Evolutionary conservation across 257 asterid genomes (phyloP).

Genomic region (Ehretia macrophylla): DNA sequence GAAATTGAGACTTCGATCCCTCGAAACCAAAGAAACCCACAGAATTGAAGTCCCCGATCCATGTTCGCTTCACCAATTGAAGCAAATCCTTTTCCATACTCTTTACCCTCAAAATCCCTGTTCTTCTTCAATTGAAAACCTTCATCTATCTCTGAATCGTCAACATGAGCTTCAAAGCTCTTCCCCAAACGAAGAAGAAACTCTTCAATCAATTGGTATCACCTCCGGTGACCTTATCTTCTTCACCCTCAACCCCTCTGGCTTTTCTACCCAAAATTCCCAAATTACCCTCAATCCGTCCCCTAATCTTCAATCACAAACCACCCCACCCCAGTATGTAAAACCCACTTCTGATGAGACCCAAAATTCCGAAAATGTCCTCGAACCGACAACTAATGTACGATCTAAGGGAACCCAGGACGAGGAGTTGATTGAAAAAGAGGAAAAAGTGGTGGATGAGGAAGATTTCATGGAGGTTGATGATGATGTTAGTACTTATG

Average conservation of each 20-base stretch:
- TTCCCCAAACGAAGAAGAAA: slow-evolving; percentile 30
- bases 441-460: slow-evolving; percentile 21
- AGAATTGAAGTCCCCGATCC: slow-evolving; percentile 45
- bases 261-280: slow-evolving; percentile 10
- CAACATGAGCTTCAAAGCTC: slow-evolving; percentile 52
- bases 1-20: slow-evolving; percentile 65
- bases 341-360: background rate
- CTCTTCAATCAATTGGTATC: slow-evolving; percentile 62
- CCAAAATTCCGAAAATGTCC: slow-evolving; percentile 4
- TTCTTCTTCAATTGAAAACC: slow-evolving; percentile 33
- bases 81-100: slow-evolving; percentile 30
- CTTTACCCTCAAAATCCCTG: slow-evolving; percentile 29
- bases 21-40: slow-evolving; percentile 57
- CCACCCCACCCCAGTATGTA: background rate
- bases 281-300: background rate
- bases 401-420: slow-evolving; percentile 11
- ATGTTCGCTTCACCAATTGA: slow-evolving; percentile 48
- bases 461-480: slow-evolving; percentile 31
- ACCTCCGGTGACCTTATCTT: slow-evolving; percentile 69
- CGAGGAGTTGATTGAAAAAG: slow-evolving; percentile 2
- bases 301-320: background rate
- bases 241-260: slow-evolving; percentile 33
- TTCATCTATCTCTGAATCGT: slow-evolving; percentile 77
- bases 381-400: slow-evolving; percentile 7
- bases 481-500: slow-evolving; percentile 15